Conservation (phyloP, 2,329 filamentous ascomycete genomes). For the Trichoderma cornu-damae region DNA sequence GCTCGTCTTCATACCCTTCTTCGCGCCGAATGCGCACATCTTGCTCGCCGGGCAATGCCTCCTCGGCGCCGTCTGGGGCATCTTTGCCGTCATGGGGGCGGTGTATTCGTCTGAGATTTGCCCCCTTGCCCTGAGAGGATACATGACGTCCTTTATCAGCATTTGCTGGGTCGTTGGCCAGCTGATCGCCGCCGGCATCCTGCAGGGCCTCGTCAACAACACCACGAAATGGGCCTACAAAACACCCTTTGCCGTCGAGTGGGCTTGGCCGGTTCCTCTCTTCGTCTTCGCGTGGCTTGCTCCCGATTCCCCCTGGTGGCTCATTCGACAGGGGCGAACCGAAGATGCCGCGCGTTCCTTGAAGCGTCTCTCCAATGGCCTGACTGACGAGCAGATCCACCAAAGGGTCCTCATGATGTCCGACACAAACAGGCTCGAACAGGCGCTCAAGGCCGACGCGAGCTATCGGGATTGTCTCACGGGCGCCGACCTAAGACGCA, state of each 20-base stretch:
- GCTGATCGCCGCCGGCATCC: slow-evolving; percentile 15
- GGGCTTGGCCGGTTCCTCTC: slow-evolving; percentile 24
- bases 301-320: slow-evolving; percentile 41
- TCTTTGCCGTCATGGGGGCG: slow-evolving; percentile 37
- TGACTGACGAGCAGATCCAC: slow-evolving; percentile 13
- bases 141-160: slow-evolving; percentile 35
- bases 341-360: slow-evolving; percentile 26
- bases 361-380: slow-evolving; percentile 11
- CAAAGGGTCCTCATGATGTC: slow-evolving; percentile 14
- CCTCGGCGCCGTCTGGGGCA: slow-evolving; percentile 37
- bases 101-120: slow-evolving; percentile 40
- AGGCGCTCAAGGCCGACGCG: slow-evolving; percentile 21
- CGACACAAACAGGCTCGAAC: slow-evolving; percentile 21
- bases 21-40: slow-evolving; percentile 32
- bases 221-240: slow-evolving; percentile 23
- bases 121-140: slow-evolving; percentile 32
- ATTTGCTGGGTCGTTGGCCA: slow-evolving; percentile 20
- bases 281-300: slow-evolving; percentile 14
- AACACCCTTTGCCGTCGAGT: slow-evolving; percentile 27
- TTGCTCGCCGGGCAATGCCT: slow-evolving; percentile 42
- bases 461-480: slow-evolving; percentile 38
- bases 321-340: slow-evolving; percentile 32
- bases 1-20: slow-evolving; percentile 24
- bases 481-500: slow-evolving; percentile 34
- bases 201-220: slow-evolving; percentile 20